These are phyloP conservation scores for Parastagonospora avenae DNA, from an alignment of 2,329 filamentous ascomycete genomes.

Conservation along the genomic window DNA sequence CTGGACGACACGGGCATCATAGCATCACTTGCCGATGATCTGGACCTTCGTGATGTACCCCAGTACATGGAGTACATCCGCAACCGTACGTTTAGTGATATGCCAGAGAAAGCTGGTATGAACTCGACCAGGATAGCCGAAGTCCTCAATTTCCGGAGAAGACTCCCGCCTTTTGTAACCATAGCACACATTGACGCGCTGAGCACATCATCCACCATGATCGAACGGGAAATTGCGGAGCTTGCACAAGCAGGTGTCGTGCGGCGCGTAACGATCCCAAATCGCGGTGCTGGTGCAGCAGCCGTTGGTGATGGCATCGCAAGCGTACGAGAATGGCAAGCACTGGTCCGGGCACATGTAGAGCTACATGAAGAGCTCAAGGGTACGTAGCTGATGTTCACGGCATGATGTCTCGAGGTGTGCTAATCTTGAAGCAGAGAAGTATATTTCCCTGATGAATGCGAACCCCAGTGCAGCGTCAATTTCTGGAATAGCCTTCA, in stretches of 20 bases:
- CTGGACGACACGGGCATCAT: slow-evolving; percentile 67
- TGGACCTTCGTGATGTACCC: slow-evolving; percentile 64
- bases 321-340: slow-evolving; percentile 57
- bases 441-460: slow-evolving; percentile 60
- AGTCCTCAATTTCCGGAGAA: slow-evolving; percentile 64
- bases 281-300: slow-evolving; percentile 61
- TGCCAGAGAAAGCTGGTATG: slow-evolving; percentile 67
- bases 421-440: slow-evolving; percentile 35
- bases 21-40: slow-evolving; percentile 59
- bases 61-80: slow-evolving; percentile 69
- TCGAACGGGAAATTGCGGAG: slow-evolving; percentile 70
- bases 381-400: slow-evolving; percentile 40
- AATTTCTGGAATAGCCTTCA: slow-evolving; percentile 50
- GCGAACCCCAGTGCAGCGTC: slow-evolving; percentile 56
- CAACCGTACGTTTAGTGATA: slow-evolving; percentile 65
- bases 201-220: slow-evolving; percentile 64
- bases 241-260: slow-evolving; percentile 63
- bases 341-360: slow-evolving; percentile 29
- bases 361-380: slow-evolving; percentile 30
- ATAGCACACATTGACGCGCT: slow-evolving; percentile 70
- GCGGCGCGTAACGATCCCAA: slow-evolving; percentile 67
- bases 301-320: slow-evolving; percentile 70
- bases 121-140: slow-evolving; percentile 67
- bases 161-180: slow-evolving; percentile 68
- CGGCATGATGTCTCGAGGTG: neutral